Percentiles rank a stretch among this genome's conserved stretches.
phyloP scores from a whole-genome alignment of 176 grass and related monocot species.

The Secale cereale region DNA sequence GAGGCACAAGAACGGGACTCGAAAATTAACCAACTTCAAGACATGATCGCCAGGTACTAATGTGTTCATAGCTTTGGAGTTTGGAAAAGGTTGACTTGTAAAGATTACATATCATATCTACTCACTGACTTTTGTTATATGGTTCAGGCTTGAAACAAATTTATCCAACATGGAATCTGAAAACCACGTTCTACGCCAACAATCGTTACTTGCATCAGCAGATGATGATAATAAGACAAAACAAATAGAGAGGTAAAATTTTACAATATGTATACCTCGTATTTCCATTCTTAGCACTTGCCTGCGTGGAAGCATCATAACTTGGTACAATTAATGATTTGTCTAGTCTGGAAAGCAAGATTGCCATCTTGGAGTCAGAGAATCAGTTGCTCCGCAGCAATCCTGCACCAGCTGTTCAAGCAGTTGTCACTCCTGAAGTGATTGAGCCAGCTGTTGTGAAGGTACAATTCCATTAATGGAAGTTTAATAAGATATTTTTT shows the following conservation, averaged over 20 bases:
- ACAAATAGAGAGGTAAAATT: conserved; percentile 62
- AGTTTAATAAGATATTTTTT: background rate
- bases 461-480: conserved; percentile 36
- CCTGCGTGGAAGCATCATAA: background rate
- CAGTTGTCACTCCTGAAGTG: conserved; percentile 38
- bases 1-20: conserved; percentile 56
- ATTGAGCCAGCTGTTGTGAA: conserved; percentile 33
- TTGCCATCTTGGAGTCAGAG: conserved; percentile 68
- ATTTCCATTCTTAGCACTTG: background rate
- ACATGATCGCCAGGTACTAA: conserved; percentile 73
- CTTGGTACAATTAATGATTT: background rate
- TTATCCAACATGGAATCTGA: conserved; percentile 76
- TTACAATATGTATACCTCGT: background rate
- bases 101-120: background rate
- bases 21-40: conserved; percentile 65
- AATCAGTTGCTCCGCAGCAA: conserved; percentile 51
- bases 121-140: conserved; percentile 25
- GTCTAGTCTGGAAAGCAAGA: conserved; percentile 65
- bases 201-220: conserved; percentile 66
- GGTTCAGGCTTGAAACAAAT: conserved; percentile 66
- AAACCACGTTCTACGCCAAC: conserved; percentile 74
- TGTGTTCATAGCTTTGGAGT: background rate
- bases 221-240: conserved; percentile 69
- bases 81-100: background rate
- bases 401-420: conserved; percentile 38